Base-by-base conservation (phyloP, 305 asterid genomes). In the Fraxinus xanthoxyloides region DNA sequence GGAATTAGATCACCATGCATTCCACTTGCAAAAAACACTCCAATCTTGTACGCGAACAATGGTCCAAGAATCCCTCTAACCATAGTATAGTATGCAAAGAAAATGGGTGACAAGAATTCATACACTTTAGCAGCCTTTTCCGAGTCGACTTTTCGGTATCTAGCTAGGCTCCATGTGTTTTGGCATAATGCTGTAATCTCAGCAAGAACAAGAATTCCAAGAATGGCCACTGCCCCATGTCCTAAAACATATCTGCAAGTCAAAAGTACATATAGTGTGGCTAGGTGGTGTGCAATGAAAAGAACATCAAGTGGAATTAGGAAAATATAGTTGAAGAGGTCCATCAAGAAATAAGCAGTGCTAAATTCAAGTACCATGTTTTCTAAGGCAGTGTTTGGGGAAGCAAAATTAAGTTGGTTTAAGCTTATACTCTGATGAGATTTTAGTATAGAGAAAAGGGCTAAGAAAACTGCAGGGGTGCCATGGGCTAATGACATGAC, bases 1-100 rank as follows among this genome's bases (percentile, higher is more conserved):
- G 97, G 96, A 82, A 94, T 84, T 82, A 85, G 81, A 48, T 82
- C 85, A 77, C 85, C 78, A 23, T 75, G 88, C 63, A 73, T 81
- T 40, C 88, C 90, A 82, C 81, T 75, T 5, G 72, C 67, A 43
- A 85, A 91, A 77, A 72, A 35, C 84, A 84, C 26, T 1, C 88
- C 89, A 59, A 94, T 85, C 83, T 87, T 89, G 80, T 65, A 86
- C 63, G 84, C 91, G 63, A 80, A 89, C 72, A 90, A 0, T 1
- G 98, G 97, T 19, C 92, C 97, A 70, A 92, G 77, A 88, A 93
- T 24, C 85, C 97, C 97, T 79, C 98, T 92, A 24, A 91, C 95
- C 43, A 92, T 80, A 32, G 83, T 86, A 69, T 92, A 92, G 67
- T 72, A 91, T 0, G 82, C 89, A 75, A 87, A 91, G 28, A 94